These are phyloP conservation scores for Penicillium daleae DNA, from an alignment of 495 filamentous ascomycete genomes.

Conservation along the genomic window DNA sequence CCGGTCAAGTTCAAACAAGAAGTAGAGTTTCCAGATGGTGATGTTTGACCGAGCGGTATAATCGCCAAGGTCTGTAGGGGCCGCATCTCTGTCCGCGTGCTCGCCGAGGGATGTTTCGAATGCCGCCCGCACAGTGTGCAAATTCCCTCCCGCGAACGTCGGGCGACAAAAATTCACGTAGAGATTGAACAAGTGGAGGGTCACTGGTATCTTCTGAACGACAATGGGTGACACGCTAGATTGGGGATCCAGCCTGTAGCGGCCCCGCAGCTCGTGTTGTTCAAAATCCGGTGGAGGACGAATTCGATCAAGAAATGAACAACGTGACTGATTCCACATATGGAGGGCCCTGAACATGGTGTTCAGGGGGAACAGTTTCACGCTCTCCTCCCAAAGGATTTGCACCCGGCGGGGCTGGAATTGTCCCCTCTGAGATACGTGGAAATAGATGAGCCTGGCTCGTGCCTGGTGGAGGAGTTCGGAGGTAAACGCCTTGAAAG, in stretches of 20 bases:
- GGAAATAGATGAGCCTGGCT: slow-evolving; percentile 68
- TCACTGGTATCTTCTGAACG: slow-evolving; percentile 45
- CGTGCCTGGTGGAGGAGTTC: slow-evolving; percentile 69
- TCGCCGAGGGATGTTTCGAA: slow-evolving; percentile 70
- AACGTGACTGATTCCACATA: slow-evolving; percentile 68
- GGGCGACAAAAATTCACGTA: slow-evolving; percentile 60
- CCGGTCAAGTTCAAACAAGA: slow-evolving; percentile 56
- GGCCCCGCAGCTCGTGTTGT: not conserved
- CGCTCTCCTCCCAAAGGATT: slow-evolving; percentile 57
- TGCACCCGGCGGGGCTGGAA: slow-evolving; percentile 70
- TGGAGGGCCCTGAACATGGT: slow-evolving; percentile 75
- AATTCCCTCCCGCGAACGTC: slow-evolving; percentile 52
- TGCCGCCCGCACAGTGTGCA: slow-evolving; percentile 62
- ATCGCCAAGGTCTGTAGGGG: slow-evolving; percentile 33
- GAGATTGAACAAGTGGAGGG: slow-evolving; percentile 65
- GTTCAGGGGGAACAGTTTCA: slow-evolving; percentile 72
- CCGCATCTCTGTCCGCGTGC: too few relatives aligned
- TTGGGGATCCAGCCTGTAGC: slow-evolving; percentile 2
- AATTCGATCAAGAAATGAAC: slow-evolving; percentile 74
- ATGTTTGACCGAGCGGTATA: slow-evolving; percentile 46
- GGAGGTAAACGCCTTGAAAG: slow-evolving; percentile 36
- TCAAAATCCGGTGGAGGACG: slow-evolving; percentile 46
- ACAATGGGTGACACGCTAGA: not conserved
- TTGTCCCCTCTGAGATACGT: slow-evolving; percentile 58
- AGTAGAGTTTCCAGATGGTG: slow-evolving; percentile 68